Conservation (phyloP, 108 stramenopile species). For the Conticribra guillardii region DNA sequence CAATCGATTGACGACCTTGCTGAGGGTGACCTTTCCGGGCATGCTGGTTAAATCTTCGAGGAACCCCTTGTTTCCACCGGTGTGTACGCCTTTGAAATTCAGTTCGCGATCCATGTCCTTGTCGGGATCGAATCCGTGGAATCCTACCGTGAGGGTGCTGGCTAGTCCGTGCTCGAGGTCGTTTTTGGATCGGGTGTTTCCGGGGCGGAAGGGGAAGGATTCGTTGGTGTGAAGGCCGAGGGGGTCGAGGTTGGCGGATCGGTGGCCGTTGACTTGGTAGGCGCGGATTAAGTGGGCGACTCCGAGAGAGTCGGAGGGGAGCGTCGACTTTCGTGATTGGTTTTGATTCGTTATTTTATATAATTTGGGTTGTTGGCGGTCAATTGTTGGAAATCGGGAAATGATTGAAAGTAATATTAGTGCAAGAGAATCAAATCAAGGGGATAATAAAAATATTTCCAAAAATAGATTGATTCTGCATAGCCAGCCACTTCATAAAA, state of each 20-base stretch:
- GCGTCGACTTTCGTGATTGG: constrained; percentile 29
- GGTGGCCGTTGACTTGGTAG: constrained; percentile 97
- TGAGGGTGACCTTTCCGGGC: constrained; percentile 85
- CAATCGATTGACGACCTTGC: constrained; percentile 82
- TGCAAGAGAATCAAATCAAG: background rate
- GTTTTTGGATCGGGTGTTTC: constrained; percentile 35
- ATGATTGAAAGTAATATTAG: background rate
- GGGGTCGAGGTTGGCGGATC: constrained; percentile 95
- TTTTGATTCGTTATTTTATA: background rate
- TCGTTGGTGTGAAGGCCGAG: constrained; percentile 84
- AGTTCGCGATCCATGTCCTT: constrained; percentile 92
- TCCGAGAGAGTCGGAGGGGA: constrained; percentile 89
- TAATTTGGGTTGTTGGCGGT: no score
- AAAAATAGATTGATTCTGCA: background rate
- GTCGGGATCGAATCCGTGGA: constrained; percentile 90
- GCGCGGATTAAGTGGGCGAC: constrained; percentile 96
- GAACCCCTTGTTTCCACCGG: constrained; percentile 95
- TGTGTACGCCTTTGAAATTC: constrained; percentile 78
- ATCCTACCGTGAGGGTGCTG: constrained; percentile 83
- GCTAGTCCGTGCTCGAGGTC: constrained; percentile 65
- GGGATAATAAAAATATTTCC: background rate
- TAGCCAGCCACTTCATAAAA: background rate
- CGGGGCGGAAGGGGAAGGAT: constrained; percentile 83
- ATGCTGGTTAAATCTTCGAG: constrained; percentile 87
- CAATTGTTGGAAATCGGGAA: no score